Base-by-base conservation (phyloP, 2,329 filamentous ascomycete species). In the Alternaria hordeiaustralica region DNA sequence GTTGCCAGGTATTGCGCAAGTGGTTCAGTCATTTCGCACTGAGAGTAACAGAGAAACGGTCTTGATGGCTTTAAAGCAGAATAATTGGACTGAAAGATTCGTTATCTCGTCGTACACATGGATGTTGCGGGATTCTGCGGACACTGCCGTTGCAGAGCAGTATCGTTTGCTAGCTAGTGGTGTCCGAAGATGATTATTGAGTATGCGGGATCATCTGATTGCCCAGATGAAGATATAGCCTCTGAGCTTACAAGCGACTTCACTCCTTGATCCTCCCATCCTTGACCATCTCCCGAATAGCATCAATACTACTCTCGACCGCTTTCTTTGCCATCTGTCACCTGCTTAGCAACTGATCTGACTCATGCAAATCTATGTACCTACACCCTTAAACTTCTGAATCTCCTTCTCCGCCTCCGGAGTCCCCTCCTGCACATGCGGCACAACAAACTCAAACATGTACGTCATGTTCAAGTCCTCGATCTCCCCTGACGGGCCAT, bases 401-500 rank as follows among this genome's bases (percentile, higher is more conserved):
- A 59, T 51, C 58, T 78, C 62, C 63, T 75, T 63, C 58, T 72
- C 71, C 13, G 70, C 68, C 73, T 81, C 79, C 13, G 76, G 74
- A 30, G 74, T 78, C 33, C 76, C 78, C 47, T 76, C 75, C 30
- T 76, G 53, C 4, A 83, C 64, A 46, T 80, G 63, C 1, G 78
- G 76, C 49, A 80, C 66, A 18, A 71, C 67, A 71, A 80, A 81
- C 63, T 84, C 80, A 70, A 85, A 85, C 21, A 78, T 79, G 64
- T 84, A 85, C 12, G 82, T 85, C 79, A 85, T 80, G 36, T 80
- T 68, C 55, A 82, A 68, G 53, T 82, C 80, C 9, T 69, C 63
- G 13, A 72, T 73, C 13, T 67, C 69, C 33, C 79, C 71, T 3
- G 68, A 71, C 6, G 78, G 68, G 2, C 81, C 82, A 56, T 80